These are phyloP conservation scores for Fusarium gaditjirri DNA, from an alignment of 2,329 filamentous ascomycete species.

Conservation along the genomic window DNA sequence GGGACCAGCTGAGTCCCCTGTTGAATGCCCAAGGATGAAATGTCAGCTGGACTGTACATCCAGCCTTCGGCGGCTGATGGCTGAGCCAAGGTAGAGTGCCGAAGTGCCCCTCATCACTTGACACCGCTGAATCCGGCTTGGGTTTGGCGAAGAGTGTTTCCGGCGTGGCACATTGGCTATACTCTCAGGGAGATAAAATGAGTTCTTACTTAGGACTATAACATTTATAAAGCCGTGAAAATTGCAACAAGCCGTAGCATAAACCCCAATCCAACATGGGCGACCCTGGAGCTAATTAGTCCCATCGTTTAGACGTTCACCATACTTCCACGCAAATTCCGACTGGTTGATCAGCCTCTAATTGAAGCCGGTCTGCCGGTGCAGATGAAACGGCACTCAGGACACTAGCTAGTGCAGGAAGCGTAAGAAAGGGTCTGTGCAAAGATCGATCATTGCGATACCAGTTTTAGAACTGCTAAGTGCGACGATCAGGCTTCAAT, in stretches of 20 bases:
- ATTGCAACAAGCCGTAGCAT: neutral
- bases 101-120: neutral
- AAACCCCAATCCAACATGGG: neutral
- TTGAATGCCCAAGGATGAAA: too few relatives aligned
- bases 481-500: neutral
- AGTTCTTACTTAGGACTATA: neutral
- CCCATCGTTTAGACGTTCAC: too few relatives aligned
- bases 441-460: neutral
- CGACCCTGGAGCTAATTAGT: neutral
- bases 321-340: neutral
- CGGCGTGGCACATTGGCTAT: neutral
- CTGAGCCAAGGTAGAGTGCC: neutral
- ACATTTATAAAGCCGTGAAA: accelerated
- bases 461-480: neutral
- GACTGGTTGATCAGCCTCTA: neutral
- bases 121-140: neutral
- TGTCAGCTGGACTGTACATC: neutral
- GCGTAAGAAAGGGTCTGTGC: neutral
- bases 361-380: neutral
- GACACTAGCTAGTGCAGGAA: neutral
- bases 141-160: neutral
- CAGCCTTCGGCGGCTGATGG: neutral
- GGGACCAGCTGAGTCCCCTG: neutral
- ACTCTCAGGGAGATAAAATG: too few relatives aligned
- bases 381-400: neutral